Base-by-base conservation (phyloP, 306 rosid species). In the Geum urbanum region DNA sequence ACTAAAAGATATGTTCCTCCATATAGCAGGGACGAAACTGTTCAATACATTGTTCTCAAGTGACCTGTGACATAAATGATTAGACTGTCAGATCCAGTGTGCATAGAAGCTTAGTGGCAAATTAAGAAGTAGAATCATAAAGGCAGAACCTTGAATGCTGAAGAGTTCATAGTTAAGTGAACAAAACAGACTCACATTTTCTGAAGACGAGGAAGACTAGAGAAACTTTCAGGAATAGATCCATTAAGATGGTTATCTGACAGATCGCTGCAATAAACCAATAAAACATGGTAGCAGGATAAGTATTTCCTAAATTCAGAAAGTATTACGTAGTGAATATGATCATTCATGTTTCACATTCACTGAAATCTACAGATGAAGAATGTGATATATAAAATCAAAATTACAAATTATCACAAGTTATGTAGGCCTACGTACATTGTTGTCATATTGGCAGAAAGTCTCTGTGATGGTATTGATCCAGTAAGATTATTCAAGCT, bases 401-500 rank as follows among this genome's bases (percentile, higher is more conserved):
- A 70, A 0, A 46, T n/a, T 19, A 63, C 27, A 73, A 57, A 15
- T 35, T 24, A 58, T 12, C 37, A 32, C 1, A 44, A 70, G 63
- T 55, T 16, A 46, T 45, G 7, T 3, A 0, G 51, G 62, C 58
- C 74, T 18, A 51, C 95, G 9, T 87, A 94, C 98, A 94, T 76
- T 50, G 97, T 87, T 27, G 96, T 94, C 78, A 94, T 71, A 19
- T 84, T 73, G 71, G 66, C 53, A 67, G 98, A 70, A 66, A 90
- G 96, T 61, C 84, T 80, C 6, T 41, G 72, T 24, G 84, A 20
- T 8, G 97, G 95, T 64, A 88, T 71, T 71, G 74, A 57, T 74
- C 98, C 98, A 44, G 71, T 74, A 50, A 92, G 80, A 37, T 46
- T 81, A 71, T 92, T 92, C 90, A 84, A 70, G 82, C 97, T 88